Evolutionary conservation across 2,329 filamentous ascomycete species (phyloP), one percentile per base, ranked within the genome.

Genomic region (Trichophyton mentagrophytes): DNA sequence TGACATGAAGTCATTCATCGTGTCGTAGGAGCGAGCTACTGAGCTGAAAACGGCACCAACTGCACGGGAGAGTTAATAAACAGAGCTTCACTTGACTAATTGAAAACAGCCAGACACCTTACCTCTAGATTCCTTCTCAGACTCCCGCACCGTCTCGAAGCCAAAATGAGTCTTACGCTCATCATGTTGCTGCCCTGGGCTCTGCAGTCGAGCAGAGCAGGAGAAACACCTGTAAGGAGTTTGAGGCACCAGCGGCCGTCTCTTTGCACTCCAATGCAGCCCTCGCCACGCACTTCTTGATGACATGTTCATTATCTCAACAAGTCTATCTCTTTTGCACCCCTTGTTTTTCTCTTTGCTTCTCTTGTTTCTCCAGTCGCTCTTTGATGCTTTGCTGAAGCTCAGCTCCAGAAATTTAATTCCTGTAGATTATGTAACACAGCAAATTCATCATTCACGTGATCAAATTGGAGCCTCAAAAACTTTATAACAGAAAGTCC

Each of bases 1-100:
- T 6, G 93, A 97, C 93, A 99, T 99, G 67, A 97, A 82, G 74
- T 99, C 93, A 77, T 99, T 99, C 93, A 99, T 99, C 64, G 86
- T 87, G 75, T 99, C 93, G 77, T 99, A 99, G 17, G 88, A 90
- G 64, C 89, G 85, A 66, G 93, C 93, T 46, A 99, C 93, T 66
- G 88, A 96, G 74, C 89, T 92, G 78, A 99, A 99, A 62, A 99
- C 93, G 47, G 83, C 85, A 63, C 88, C 88, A 46, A 96, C 91
- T 80, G 27, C 6, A 30, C 8, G 27, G 40, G 33, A 33, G 33
- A 51, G 25, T 63, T 62, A 59, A 57, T 27, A n/a, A 22, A 15
- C 36, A 46, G 36, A 11, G 30, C 20, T 2, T 38, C 13, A 15
- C 3, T 17, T 9, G 33, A 11, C 27, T 27, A 13, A 36, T 17